Evolutionary conservation across 1,284 basidiomycete species (phyloP), one percentile per base, ranked within the genome.

Genomic region (Sutorius eximius): DNA sequence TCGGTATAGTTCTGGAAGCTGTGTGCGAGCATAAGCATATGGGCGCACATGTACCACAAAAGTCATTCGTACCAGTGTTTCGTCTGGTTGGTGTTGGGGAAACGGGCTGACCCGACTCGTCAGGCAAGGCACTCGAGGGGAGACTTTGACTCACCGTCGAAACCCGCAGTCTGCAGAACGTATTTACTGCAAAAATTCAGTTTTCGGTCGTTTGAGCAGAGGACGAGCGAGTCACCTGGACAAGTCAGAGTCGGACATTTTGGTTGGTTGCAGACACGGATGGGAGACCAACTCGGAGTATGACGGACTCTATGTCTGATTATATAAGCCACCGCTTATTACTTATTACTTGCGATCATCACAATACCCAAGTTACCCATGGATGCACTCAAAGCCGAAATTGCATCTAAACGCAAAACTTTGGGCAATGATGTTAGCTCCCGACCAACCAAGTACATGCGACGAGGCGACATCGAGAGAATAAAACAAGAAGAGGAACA

Each of bases 1-100:
- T 99, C 94, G 58, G 91, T 89, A 75, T 94, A 98, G 78, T 95
- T 95, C 79, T 98, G 95, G 87, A 88, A 93, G 75, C 88, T 91
- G 41, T 40, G n/a, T n/a, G 18, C 27, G 15, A 9, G 20, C 40
- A 34, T 67, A 22, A 70, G 44, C n/a, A 40, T 20, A 16, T 16
- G 16, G n/a, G 42, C 2, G 24, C 13, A 48, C 11, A 27, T 32
- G 22, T n/a, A 40, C 16, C 6, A 36, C 20, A 24, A 33, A 16
- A 44, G 36, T 24, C 22, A 41, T 48, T 36, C 82, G 61, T 67
- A 95, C 93, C 94, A 97, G 78, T 96, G 93, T 73, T 87, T 86
- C 52, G 92, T 95, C 79, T 96, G 94, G 81, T 98, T 98, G 65
- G 85, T 84, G 77, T 98, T 96, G 56, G 95, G 95, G 82, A 97